Conservation (phyloP, 78 protist genomes). For the Dictyostelium purpureum region DNA sequence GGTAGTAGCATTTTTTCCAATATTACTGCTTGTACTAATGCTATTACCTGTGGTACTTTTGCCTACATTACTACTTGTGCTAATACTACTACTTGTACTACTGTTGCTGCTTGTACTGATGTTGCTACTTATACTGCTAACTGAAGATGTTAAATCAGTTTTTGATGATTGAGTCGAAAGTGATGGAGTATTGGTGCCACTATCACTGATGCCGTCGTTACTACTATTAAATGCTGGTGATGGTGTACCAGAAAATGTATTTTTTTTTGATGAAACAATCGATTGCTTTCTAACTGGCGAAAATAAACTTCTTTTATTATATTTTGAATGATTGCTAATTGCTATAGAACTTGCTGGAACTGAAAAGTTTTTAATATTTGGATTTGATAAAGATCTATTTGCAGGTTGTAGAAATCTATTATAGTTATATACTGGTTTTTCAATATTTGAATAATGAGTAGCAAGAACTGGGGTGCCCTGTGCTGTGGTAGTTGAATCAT, state of each 20-base stretch:
- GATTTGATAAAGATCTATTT: not conserved
- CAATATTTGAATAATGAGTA: no score
- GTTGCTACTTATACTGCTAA: no score
- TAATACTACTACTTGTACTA: no score
- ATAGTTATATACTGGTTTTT: no score
- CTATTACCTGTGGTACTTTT: not conserved
- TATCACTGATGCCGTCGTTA: not conserved
- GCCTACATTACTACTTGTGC: no score
- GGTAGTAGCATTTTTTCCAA: not conserved
- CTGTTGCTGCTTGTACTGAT: no score
- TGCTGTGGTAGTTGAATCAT: not conserved
- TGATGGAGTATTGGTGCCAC: not conserved
- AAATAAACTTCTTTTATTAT: not conserved
- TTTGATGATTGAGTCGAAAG: no score
- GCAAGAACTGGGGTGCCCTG: no score
- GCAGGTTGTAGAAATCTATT: conserved; percentile 22
- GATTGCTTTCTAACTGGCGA: conserved; percentile 7
- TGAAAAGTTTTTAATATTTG: conserved; percentile 7
- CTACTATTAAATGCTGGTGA: not conserved
- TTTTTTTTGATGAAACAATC: not conserved
- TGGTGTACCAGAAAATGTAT: not conserved
- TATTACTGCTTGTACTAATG: not conserved
- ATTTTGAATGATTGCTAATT: not conserved
- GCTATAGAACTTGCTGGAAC: not conserved
- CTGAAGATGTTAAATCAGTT: no score